Conservation (phyloP, 2,329 filamentous ascomycete genomes). For the Alternaria angustiovoidea region DNA sequence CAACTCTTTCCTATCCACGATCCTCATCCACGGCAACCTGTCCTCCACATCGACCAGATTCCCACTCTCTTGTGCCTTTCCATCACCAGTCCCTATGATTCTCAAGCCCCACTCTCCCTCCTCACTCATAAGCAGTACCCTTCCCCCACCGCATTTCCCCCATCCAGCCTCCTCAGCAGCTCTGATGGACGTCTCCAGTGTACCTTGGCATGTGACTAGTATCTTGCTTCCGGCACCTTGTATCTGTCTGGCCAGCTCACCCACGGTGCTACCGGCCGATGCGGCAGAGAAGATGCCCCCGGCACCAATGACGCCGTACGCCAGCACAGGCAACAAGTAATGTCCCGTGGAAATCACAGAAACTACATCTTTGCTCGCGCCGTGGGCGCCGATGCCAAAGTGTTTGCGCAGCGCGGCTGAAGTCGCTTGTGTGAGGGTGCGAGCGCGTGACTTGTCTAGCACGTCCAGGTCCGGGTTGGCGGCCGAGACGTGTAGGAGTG, state of each 20-base stretch:
- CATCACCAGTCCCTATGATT: constrained; percentile 36
- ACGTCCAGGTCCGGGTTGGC: constrained; percentile 59
- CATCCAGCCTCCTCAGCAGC: constrained; percentile 60
- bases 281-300: constrained; percentile 67
- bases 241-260: constrained; percentile 62
- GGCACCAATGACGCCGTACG: constrained; percentile 66
- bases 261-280: constrained; percentile 58
- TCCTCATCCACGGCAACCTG: constrained; percentile 61
- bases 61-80: constrained; percentile 9
- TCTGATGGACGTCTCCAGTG: constrained; percentile 57
- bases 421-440: constrained; percentile 60
- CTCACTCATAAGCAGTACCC: constrained; percentile 62
- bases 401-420: constrained; percentile 64
- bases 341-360: constrained; percentile 66
- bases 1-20: constrained; percentile 61
- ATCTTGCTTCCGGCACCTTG: constrained; percentile 53
- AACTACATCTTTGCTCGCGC: constrained; percentile 60
- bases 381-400: constrained; percentile 62
- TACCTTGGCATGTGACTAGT: constrained; percentile 59
- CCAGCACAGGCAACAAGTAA: constrained; percentile 61
- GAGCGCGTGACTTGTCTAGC: constrained; percentile 63
- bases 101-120: constrained; percentile 48
- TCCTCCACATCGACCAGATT: constrained; percentile 49
- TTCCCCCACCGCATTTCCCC: constrained; percentile 44
- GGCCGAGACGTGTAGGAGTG: constrained; percentile 65